These are phyloP conservation scores for Aspergillus sclerotioniger DNA, from an alignment of 495 filamentous ascomycete genomes.

Conservation along the genomic window DNA sequence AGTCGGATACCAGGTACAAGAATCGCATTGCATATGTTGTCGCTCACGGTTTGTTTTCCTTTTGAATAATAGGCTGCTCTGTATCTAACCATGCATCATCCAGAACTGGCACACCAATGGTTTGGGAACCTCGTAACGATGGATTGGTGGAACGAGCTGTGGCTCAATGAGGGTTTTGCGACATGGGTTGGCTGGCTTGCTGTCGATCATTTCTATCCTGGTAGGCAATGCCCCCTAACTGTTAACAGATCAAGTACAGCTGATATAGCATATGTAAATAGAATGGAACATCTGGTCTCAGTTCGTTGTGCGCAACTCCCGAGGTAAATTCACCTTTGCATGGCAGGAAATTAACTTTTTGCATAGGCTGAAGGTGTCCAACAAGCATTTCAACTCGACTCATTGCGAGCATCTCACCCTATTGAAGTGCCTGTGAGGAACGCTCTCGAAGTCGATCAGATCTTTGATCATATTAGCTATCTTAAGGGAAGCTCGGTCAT, in stretches of 20 bases:
- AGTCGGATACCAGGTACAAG: conserved; percentile 81
- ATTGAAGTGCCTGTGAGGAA: conserved; percentile 91
- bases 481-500: conserved; percentile 93
- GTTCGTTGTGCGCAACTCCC: conserved; percentile 72
- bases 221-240: conserved; percentile 30
- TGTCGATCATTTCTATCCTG: conserved; percentile 83
- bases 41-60: conserved; percentile 56
- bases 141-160: conserved; percentile 91
- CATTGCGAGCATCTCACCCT: conserved; percentile 84
- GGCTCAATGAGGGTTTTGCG: conserved; percentile 96
- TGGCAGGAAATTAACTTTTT: conserved; percentile 34
- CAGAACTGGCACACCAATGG: conserved; percentile 96
- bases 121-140: conserved; percentile 89
- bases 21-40: conserved; percentile 94
- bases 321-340: conserved; percentile 43
- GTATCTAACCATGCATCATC: conserved; percentile 3
- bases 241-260: background rate
- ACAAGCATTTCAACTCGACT: conserved; percentile 84
- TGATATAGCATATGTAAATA: conserved; percentile 22
- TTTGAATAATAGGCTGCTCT: background rate
- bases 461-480: conserved; percentile 95
- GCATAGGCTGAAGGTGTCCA: conserved; percentile 79
- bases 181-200: conserved; percentile 98
- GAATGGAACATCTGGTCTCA: conserved; percentile 95
- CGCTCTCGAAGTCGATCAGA: conserved; percentile 91